Evolutionary conservation across 2,329 filamentous ascomycete genomes (phyloP), one percentile per base, ranked within the genome.

Genomic region (Fusarium poae): DNA sequence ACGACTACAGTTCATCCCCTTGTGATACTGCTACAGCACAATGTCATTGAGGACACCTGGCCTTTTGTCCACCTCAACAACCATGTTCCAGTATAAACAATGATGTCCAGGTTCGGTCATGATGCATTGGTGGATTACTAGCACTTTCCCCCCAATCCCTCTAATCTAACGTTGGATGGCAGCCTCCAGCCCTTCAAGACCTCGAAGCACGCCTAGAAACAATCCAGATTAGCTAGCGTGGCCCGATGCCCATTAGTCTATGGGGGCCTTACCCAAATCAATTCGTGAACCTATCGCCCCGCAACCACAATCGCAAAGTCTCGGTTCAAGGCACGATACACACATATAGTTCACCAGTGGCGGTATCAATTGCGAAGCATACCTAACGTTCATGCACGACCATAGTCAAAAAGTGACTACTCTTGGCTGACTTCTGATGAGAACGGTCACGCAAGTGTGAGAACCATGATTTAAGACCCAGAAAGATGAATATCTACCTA

Each of bases 71-170:
- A 59, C 49, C 57, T 51, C 51, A 35, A 51, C 58, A 57, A 35
- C 37, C 50, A 56, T 62, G 48, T 30, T 23, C 21, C 39, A 60
- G 52, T 37, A 27, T 16, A 34, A 57, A 53, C 59, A 57, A 70
- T 70, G 67, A 70, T 70, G 67, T 44, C 51, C 35, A 35, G 46
- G 40, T 68, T 65, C 62, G 54, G 67, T 70, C 67, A 70, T 67
- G 51, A 54, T 70, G 67, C 55, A 55, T 67, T 51, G 53, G 62
- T 42, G 46, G 43, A 44, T 45, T 53, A 23, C 44, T 55, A 37
- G 67, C 53, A 67, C 29, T 39, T 15, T 52, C 30, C 40, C 46
- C 16, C 23, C 40, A 65, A 30, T 65, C 30, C 30, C 34, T 63
- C 29, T 50, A 49, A 46, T 66, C 46, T 54, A 39, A 48, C 27